Base-by-base conservation (phyloP, 768 basidiomycete genomes). In the Leccinum rimulosum region DNA sequence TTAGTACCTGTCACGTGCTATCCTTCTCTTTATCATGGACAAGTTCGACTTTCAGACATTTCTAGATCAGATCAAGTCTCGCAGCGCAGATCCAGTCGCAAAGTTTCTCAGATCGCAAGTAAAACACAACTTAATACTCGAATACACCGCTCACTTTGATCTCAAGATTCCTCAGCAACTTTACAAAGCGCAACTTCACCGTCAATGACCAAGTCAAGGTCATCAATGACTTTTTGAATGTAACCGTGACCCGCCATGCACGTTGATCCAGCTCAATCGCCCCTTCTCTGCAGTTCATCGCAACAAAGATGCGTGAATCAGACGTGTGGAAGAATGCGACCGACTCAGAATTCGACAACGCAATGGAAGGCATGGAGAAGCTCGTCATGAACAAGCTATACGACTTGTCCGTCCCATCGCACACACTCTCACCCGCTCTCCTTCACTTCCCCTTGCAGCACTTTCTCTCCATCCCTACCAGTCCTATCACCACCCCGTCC, bases 361-460 rank as follows among this genome's bases (percentile, higher is more conserved):
- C 95, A 0, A 84, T 94, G 79, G 97, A 99, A 74, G 95, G 95
- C 54, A 98, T 98, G 93, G 97, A 99, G 80, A 99, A 99, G 74
- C 83, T 99, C 7, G 97, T 99, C 64, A 98, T 99, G 97, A 99
- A 98, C 67, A 80, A 94, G 54, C 76, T 98, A 54, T 98, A 97
- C 73, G 93, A 95, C 66, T 93, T 91, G 95, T 98, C 61, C 70
- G 90, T 84, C 56, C 5, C 52, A n/a, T 43, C 19, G 19, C 54
- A 25, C 61, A 8, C 61, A 8, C 38, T 54, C 61, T 11, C 19
- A 14, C 22, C 12, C 45, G 31, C 48, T 49, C 25, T 27, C 58
- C 54, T 55, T 43, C 54, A 60, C 55, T 8, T 51, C 50, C 52
- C 55, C 36, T 58, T 60, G 45, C 71, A 97, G 96, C 68, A 98